Conservation (phyloP, 2,329 filamentous ascomycete genomes). For the Periconia digitata region DNA sequence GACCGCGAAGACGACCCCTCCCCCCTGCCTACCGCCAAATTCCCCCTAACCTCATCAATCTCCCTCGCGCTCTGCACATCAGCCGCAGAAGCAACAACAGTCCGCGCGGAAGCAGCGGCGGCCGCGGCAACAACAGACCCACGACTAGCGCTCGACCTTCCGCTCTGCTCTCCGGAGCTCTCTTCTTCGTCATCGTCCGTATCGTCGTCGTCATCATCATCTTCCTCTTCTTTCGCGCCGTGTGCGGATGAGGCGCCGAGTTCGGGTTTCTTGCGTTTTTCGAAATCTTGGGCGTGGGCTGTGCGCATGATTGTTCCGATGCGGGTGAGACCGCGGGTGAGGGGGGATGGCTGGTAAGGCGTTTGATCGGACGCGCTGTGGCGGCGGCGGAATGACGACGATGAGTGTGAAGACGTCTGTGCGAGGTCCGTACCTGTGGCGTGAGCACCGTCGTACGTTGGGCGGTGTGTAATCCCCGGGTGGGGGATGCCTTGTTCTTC, state of each 20-base stretch:
- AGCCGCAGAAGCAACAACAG: too few species aligned
- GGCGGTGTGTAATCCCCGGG: constrained; percentile 4
- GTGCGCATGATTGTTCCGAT: constrained; percentile 72
- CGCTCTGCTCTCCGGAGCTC: background rate
- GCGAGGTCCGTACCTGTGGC: constrained; percentile 19
- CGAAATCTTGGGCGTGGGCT: constrained; percentile 90
- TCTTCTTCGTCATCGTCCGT: constrained; percentile 21
- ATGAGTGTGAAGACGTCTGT: constrained; percentile 8
- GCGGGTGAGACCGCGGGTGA: constrained; percentile 50
- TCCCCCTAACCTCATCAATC: constrained; percentile 3
- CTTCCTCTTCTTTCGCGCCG: constrained; percentile 22
- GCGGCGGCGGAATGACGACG: constrained; percentile 19
- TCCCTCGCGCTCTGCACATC: constrained; percentile 2
- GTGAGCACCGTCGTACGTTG: constrained; percentile 8
- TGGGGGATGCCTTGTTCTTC: constrained; percentile 14
- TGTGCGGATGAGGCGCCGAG: constrained; percentile 33
- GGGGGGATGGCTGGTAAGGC: constrained; percentile 29
- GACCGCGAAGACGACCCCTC: background rate
- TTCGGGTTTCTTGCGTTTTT: constrained; percentile 67
- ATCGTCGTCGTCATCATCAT: constrained; percentile 39
- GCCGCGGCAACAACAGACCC: background rate
- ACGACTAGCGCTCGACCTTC: background rate
- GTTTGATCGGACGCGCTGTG: constrained; percentile 15
- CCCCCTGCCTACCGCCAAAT: constrained; percentile 1
- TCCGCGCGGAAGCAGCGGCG: background rate